These are phyloP conservation scores for Spizellomyces sp. DNA, from an alignment of 192 early-diverging fungal genomes.

Conservation along the genomic window DNA sequence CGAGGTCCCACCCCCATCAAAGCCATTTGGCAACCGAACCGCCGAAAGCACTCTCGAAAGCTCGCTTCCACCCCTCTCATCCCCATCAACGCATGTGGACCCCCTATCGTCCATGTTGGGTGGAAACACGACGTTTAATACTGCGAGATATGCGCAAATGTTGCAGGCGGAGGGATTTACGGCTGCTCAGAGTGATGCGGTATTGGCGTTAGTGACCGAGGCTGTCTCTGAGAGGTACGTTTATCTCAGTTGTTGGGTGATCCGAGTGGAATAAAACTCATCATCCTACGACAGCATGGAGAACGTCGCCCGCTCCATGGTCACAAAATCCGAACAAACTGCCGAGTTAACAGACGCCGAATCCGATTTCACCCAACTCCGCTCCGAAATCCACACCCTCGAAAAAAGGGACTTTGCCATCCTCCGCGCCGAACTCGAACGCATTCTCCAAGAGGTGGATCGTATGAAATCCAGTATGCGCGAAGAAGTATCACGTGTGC, in stretches of 20 bases:
- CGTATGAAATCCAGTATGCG: constrained; percentile 74
- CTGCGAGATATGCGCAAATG: constrained; percentile 67
- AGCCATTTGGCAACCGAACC: too few relatives aligned
- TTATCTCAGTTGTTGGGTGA: neutral
- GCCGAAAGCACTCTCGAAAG: neutral
- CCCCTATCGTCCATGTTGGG: neutral
- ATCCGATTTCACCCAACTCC: constrained; percentile 79
- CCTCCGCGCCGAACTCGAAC: constrained; percentile 77
- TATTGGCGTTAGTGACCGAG: constrained; percentile 67
- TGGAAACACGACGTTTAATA: constrained; percentile 60
- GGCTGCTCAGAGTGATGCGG: constrained; percentile 66
- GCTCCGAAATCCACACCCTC: constrained; percentile 81
- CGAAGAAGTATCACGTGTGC: constrained; percentile 78
- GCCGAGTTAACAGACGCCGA: constrained; percentile 64
- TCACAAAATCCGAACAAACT: constrained; percentile 82
- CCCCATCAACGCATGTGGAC: neutral
- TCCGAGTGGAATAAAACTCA: neutral
- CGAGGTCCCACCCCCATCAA: too few relatives aligned
- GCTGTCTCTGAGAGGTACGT: constrained; percentile 70
- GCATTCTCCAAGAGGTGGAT: constrained; percentile 75
- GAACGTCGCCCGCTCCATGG: constrained; percentile 64
- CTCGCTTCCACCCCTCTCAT: constrained; percentile 18
- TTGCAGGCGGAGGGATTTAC: constrained; percentile 77
- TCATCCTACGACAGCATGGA: constrained; percentile 51
- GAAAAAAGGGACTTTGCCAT: constrained; percentile 82